Percentiles rank a stretch among this genome's conserved stretches.
These are phyloP conservation scores for Madurella mycetomatis DNA, from an alignment of 2,329 filamentous ascomycete genomes.

Conservation along the genomic window DNA sequence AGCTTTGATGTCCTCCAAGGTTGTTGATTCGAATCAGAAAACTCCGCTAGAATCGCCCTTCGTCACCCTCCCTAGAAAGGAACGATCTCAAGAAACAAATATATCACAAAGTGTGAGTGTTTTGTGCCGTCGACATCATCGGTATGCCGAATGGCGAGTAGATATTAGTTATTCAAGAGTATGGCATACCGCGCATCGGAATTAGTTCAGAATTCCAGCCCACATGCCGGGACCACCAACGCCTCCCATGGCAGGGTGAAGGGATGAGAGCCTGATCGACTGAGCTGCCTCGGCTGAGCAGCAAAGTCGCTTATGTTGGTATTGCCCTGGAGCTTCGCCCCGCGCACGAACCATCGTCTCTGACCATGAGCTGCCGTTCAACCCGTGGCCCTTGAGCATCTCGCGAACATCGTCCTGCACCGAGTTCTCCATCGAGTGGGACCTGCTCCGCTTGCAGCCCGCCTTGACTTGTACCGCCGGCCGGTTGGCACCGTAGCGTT, in stretches of 20 bases:
- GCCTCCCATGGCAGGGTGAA: slow-evolving; percentile 48
- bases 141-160: slow-evolving; percentile 17
- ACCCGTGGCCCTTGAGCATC: slow-evolving; percentile 44
- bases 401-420: slow-evolving; percentile 65
- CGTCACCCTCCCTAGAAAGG: slow-evolving; percentile 8
- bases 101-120: slow-evolving; percentile 20
- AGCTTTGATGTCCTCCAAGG: slow-evolving; percentile 23
- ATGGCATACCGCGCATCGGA: neutral
- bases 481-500: slow-evolving; percentile 40
- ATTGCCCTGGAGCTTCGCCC: slow-evolving; percentile 29
- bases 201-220: slow-evolving; percentile 57
- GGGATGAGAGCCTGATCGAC: slow-evolving; percentile 42
- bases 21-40: slow-evolving; percentile 16
- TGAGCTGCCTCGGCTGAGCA: slow-evolving; percentile 56
- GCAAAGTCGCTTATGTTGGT: slow-evolving; percentile 57
- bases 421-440: slow-evolving; percentile 53
- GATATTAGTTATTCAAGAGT: slow-evolving; percentile 12
- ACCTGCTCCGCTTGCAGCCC: slow-evolving; percentile 56
- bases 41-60: slow-evolving; percentile 12
- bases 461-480: slow-evolving; percentile 33
- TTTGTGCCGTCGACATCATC: neutral
- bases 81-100: slow-evolving; percentile 20
- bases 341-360: slow-evolving; percentile 37
- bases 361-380: slow-evolving; percentile 32
- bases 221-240: slow-evolving; percentile 61